Conservation (phyloP, 805 yeast genomes). For the Starmerella tilneyi region DNA sequence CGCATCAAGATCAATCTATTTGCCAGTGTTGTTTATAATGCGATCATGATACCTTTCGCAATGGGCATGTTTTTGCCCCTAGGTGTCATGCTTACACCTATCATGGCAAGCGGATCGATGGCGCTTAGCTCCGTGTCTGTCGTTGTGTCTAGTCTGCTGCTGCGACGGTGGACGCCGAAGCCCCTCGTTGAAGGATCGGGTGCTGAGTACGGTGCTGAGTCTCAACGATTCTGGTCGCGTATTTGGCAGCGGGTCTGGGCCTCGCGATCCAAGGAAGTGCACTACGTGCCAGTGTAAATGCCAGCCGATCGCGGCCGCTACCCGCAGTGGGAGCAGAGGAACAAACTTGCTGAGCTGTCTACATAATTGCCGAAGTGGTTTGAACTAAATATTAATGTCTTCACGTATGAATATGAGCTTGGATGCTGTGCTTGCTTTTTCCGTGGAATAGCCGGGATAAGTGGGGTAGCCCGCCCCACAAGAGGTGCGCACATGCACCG, state of each 20-base stretch:
- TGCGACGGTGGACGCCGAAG: slow-evolving; percentile 45
- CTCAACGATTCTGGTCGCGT: not conserved
- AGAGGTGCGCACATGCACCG: not conserved
- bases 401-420: too few species aligned
- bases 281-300: not conserved
- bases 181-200: not conserved
- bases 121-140: slow-evolving; percentile 87
- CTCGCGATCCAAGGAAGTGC: slow-evolving; percentile 1
- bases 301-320: not conserved
- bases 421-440: too few species aligned
- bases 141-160: slow-evolving; percentile 62
- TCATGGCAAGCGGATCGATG: slow-evolving; percentile 89
- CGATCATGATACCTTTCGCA: slow-evolving; percentile 86
- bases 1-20: slow-evolving; percentile 74
- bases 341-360: too few species aligned
- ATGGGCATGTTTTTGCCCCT: slow-evolving; percentile 83
- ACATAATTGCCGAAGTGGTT: too few species aligned
- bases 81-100: slow-evolving; percentile 65
- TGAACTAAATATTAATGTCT: too few species aligned
- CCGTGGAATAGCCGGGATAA: too few species aligned
- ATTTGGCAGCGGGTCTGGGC: not conserved
- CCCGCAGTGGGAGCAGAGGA: not conserved
- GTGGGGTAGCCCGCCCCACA: too few species aligned
- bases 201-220: not conserved
- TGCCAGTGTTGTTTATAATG: slow-evolving; percentile 77